These are phyloP conservation scores for Amaranthus palmeri DNA, from an alignment of 148 eudicot species.

Conservation along the genomic window DNA sequence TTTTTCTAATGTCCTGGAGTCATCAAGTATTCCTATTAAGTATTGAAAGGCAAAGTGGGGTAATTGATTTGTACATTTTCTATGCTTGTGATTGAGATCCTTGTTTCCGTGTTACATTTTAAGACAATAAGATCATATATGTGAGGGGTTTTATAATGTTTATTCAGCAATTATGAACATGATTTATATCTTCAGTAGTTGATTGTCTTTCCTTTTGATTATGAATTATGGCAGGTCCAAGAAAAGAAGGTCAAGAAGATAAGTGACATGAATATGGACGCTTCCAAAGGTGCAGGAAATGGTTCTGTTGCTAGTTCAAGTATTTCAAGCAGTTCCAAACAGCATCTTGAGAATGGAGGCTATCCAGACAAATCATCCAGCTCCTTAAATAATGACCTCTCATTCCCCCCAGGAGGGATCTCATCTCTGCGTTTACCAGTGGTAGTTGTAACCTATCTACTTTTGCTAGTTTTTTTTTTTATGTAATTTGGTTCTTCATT, in stretches of 20 bases:
- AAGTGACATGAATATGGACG: constrained; percentile 54
- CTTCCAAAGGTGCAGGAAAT: constrained; percentile 48
- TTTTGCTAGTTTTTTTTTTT: not conserved
- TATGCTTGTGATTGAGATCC: constrained; percentile 9
- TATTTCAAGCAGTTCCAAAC: constrained; percentile 30
- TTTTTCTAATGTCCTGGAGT: not conserved
- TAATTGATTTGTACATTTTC: not conserved
- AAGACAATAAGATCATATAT: not conserved
- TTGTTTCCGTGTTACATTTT: not conserved
- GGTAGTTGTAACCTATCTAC: constrained; percentile 55
- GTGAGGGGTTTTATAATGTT: not conserved
- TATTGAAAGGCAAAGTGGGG: not conserved
- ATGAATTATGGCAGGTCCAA: constrained; percentile 48
- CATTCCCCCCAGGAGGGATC: constrained; percentile 43
- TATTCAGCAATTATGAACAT: not conserved
- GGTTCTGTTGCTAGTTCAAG: constrained; percentile 50
- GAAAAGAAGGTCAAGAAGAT: constrained; percentile 77
- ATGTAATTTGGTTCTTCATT: not conserved
- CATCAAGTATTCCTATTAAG: not conserved
- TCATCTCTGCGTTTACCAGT: constrained; percentile 58
- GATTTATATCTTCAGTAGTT: constrained; percentile 7
- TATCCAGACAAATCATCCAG: constrained; percentile 32
- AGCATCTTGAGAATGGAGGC: constrained; percentile 50
- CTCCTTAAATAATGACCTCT: constrained; percentile 35
- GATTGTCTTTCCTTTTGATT: constrained; percentile 16